Percentiles rank a stretch among this genome's conserved stretches.
Conservation (phyloP, 2,329 filamentous ascomycete species). For the Aureobasidium sp. region DNA sequence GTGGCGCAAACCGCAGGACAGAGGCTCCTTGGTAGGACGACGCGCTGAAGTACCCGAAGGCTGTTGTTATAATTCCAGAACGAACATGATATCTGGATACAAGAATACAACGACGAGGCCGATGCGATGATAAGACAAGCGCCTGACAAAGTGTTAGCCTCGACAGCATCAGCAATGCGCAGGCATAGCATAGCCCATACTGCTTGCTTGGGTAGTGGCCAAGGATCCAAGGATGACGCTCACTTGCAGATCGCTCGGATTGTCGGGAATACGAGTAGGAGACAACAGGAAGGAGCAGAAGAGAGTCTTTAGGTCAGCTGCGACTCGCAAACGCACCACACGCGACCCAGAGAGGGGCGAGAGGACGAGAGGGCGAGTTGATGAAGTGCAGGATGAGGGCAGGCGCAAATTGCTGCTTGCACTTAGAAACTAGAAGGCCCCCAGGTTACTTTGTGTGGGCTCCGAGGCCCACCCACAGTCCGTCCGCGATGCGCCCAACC, state of each 20-base stretch:
- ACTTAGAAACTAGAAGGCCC: neutral
- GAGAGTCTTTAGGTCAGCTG: neutral
- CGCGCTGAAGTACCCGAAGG: conserved; percentile 1
- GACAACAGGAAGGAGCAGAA: neutral
- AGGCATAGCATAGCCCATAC: neutral
- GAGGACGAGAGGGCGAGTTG: conserved; percentile 8
- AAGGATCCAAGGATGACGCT: conserved; percentile 10
- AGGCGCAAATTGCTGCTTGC: conserved; percentile 7
- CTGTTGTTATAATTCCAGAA: conserved; percentile 4
- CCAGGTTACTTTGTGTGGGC: neutral
- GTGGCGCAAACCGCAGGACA: conserved; percentile 9
- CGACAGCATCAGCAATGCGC: neutral
- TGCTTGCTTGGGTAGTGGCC: conserved; percentile 5
- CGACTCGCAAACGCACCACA: conserved; percentile 7
- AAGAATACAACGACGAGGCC: conserved; percentile 10
- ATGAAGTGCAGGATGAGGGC: conserved; percentile 3
- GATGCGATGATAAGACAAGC: conserved; percentile 2
- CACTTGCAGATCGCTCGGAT: conserved; percentile 8
- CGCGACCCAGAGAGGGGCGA: conserved; percentile 9
- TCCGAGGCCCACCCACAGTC: conserved; percentile 1
- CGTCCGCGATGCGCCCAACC: neutral
- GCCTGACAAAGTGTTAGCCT: neutral
- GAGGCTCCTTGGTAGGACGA: neutral
- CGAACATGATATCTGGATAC: neutral
- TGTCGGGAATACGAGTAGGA: neutral